Evolutionary conservation across 164 flowering plant species (phyloP).

Genomic region (Vitis cinerea): DNA sequence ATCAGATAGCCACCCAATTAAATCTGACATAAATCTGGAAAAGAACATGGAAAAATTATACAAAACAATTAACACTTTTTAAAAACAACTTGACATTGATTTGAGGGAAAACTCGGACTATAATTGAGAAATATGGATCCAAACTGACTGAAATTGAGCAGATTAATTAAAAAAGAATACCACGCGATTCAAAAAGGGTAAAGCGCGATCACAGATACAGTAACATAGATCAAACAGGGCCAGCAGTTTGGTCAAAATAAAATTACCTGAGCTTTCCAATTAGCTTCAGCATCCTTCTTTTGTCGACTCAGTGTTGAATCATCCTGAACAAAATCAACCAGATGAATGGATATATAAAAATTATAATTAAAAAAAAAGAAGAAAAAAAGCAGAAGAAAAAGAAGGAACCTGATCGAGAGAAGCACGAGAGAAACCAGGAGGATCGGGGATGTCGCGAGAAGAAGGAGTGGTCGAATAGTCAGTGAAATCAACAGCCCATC

Average conservation of each 20-base stretch:
- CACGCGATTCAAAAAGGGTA: not conserved
- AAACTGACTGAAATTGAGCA: too few relatives aligned
- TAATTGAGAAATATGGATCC: too few relatives aligned
- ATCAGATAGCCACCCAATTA: too few relatives aligned
- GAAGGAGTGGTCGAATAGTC: constrained; percentile 60
- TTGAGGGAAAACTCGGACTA: too few relatives aligned
- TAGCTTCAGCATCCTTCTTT: constrained; percentile 90
- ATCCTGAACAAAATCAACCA: constrained; percentile 41
- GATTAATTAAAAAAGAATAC: too few relatives aligned
- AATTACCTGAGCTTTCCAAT: constrained; percentile 86
- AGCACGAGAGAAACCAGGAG: constrained; percentile 82
- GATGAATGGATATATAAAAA: not conserved
- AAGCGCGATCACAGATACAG: not conserved
- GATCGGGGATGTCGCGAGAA: constrained; percentile 76
- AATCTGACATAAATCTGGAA: too few relatives aligned
- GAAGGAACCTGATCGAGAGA: constrained; percentile 74
- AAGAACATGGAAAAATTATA: too few relatives aligned
- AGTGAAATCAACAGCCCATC: constrained; percentile 89
- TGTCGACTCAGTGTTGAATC: constrained; percentile 70
- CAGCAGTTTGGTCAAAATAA: not conserved
- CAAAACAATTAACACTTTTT: too few relatives aligned
- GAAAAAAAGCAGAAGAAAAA: not conserved
- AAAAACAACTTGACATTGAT: too few relatives aligned
- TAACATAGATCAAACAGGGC: not conserved
- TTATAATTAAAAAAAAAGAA: not conserved